Evolutionary conservation across 768 basidiomycete species (phyloP), one percentile per base, ranked within the genome.

Genomic region (Lactarius pseudohatsudake): DNA sequence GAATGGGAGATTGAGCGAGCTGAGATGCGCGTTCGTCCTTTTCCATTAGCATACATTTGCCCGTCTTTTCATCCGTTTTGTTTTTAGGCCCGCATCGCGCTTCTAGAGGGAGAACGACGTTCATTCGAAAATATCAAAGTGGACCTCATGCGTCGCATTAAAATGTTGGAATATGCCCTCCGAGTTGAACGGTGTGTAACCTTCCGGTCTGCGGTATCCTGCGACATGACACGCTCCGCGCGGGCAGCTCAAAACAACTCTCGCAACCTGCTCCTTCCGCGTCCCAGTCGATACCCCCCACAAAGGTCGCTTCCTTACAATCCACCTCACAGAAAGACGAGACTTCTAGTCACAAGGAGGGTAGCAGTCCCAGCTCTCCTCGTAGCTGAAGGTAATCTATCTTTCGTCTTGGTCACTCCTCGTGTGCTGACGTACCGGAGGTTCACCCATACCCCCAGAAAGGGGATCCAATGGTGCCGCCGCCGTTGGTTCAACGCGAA

Each of bases 1-100:
- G 97, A 99, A 79, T 99, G 96, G 96, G 97, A 99, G 82, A 99
- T 99, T 73, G 97, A 98, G 79, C 84, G 97, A 72, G 97, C 97
- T 38, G 97, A 98, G 79, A 98, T 98, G 96, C 85, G 96, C 84
- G 94, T 95, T 70, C 73, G 92, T 86, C 53, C 68, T 64, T 47
- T 20, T 13, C 30, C 60, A 40, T 47, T 59, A 22, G 55, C 64
- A 41, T 11, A 38, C 28, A 43, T 38, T 75, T 70, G 75, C 61
- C 64, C 63, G 59, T 58, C 69, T 71, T 62, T 60, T 71, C 69
- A 70, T 72, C 1, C 53, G 62, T 58, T 68, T 71, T 66, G 65
- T 50, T 54, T 61, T 57, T 68, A 96, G 94, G 96, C 96, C 62
- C 88, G 97, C 61, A 98, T 99, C 72, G 97, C 97, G 26, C 85